Evolutionary conservation across 257 asterid species (phyloP), one percentile per base, ranked within the genome.

Genomic region (Mitragyna speciosa): DNA sequence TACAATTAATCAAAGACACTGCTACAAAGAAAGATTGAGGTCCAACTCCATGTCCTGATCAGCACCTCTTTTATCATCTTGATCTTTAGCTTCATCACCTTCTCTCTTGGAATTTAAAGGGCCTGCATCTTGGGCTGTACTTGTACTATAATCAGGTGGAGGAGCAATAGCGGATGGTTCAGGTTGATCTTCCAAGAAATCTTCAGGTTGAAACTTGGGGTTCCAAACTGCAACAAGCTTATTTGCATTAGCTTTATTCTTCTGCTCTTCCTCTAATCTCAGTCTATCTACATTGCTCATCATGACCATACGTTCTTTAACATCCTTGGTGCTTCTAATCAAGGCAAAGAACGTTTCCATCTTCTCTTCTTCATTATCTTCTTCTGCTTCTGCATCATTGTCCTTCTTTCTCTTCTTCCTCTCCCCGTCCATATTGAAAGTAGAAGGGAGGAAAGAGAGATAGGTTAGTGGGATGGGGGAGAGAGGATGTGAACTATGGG

Each of bases 21-120:
- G 15, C 75, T 79, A 83, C 43, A 86, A 61, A 70, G 89, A 86
- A 41, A 86, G 87, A 36, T 79, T 86, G 48, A 86, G 89, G 77
- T 86, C 86, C 83, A 86, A 86, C 48, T 63, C 86, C 30, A 33
- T 47, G 28, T 61, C 58, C 6, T 43, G 41, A 20, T 70, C 82
- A 67, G 24, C 82, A 14, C 56, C 79, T 17, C 6, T 26, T 28
- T 70, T 31, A 1, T 63, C 16, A 26, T 36, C 80, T 58, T 20
- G 69, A 7, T 52, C 76, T 19, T 28, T 8, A 61, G 31, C 33
- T 61, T 10, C 19, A 26, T 63, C 72, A 20, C 24, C 73, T 49
- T 73, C 78, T 45, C 69, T 75, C 51, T 69, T 76, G 56, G 43
- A 67, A 16, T 54, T 63, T 16, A 83, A 83, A 64, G 75, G 80